Percentiles rank a stretch among this genome's conserved stretches.
Evolutionary conservation across 768 basidiomycete genomes (phyloP).

Genomic region (Calocybe cyanea): DNA sequence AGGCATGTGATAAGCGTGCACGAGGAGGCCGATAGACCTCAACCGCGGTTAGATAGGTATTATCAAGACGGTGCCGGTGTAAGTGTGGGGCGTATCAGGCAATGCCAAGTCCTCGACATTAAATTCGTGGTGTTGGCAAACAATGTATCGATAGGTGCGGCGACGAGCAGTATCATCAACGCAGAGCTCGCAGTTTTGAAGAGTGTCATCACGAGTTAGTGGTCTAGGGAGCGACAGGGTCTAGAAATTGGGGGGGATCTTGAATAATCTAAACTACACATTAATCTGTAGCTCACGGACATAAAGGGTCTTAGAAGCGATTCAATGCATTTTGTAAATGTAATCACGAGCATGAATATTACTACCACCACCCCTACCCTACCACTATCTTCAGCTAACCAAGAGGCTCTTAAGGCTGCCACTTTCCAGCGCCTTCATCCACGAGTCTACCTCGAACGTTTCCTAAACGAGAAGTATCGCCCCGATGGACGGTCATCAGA

Average conservation of each 20-base stretch:
- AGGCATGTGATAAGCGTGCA: conserved; percentile 85
- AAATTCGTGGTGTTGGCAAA: conserved; percentile 93
- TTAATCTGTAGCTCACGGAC: neutral
- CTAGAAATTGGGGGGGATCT: too few relatives aligned
- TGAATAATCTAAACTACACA: too few relatives aligned
- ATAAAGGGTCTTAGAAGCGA: neutral
- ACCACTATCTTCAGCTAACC: conserved; percentile 23
- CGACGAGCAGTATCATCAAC: conserved; percentile 95
- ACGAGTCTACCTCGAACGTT: conserved; percentile 80
- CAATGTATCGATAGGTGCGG: conserved; percentile 94
- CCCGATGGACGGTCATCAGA: conserved; percentile 77
- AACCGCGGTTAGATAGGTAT: conserved; percentile 89
- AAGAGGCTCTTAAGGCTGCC: conserved; percentile 41
- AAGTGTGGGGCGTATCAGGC: conserved; percentile 83
- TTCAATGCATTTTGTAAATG: conserved; percentile 2
- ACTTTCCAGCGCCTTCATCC: conserved; percentile 91
- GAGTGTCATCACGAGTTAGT: conserved; percentile 31
- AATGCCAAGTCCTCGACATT: conserved; percentile 90
- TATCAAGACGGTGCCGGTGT: conserved; percentile 91
- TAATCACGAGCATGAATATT: conserved; percentile 6
- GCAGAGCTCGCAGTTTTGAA: conserved; percentile 91
- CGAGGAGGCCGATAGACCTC: conserved; percentile 88
- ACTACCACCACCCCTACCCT: conserved; percentile 3
- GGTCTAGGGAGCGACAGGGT: neutral
- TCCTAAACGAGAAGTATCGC: conserved; percentile 70